A percentile compares a stretch with the other conserved stretches of the same genome.
phyloP scores from a whole-genome alignment of 1,284 basidiomycete species.

The Heliocybe sulcata region DNA sequence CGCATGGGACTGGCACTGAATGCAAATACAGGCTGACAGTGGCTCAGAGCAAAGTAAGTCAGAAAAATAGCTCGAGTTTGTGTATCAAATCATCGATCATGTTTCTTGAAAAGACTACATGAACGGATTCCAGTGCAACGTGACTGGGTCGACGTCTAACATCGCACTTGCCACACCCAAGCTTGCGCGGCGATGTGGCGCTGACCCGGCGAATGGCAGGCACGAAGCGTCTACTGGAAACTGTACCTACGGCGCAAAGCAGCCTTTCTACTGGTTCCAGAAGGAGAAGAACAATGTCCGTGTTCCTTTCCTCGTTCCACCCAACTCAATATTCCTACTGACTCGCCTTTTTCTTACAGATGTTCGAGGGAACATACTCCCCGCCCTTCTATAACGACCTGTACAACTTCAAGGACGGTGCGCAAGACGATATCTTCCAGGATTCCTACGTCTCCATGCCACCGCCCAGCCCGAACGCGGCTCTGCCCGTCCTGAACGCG shows the following conservation, averaged over 20 bases:
- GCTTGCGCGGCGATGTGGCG: constrained; percentile 51
- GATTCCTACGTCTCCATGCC: constrained; percentile 34
- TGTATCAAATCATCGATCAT: background rate
- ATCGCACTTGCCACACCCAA: constrained; percentile 44
- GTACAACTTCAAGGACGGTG: constrained; percentile 52
- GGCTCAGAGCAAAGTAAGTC: constrained; percentile 39
- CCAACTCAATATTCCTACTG: background rate
- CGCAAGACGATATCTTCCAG: constrained; percentile 59
- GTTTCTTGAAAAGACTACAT: constrained; percentile 45
- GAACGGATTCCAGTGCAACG: constrained; percentile 68
- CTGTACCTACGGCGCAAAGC: constrained; percentile 62
- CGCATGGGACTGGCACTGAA: constrained; percentile 2
- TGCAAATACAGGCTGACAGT: constrained; percentile 24
- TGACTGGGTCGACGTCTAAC: constrained; percentile 48
- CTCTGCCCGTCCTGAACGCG: constrained; percentile 22
- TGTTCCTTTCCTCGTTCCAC: constrained; percentile 5
- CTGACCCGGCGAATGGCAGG: constrained; percentile 36
- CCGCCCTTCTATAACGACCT: constrained; percentile 51
- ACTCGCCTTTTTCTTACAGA: constrained; percentile 21
- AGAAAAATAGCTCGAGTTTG: background rate
- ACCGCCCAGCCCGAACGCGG: constrained; percentile 27
- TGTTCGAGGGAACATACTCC: constrained; percentile 45
- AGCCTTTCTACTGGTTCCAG: constrained; percentile 63
- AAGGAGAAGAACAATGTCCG: constrained; percentile 48
- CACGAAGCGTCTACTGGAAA: constrained; percentile 41